Evolutionary conservation across 2,329 filamentous ascomycete species (phyloP), one percentile per base, ranked within the genome.

Genomic region (Aspergillus bombycis): DNA sequence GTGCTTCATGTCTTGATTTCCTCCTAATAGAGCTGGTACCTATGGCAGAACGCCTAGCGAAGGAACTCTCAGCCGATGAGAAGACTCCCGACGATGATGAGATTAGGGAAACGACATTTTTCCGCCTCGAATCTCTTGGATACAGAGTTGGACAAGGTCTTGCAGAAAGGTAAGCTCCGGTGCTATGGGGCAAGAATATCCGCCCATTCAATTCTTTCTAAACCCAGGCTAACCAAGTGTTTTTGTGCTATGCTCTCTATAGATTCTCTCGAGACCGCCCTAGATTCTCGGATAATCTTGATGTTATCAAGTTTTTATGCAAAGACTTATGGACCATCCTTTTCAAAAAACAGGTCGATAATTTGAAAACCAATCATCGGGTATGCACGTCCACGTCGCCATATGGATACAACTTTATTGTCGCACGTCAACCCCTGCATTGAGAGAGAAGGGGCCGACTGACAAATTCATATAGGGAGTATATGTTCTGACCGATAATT

Each of bases 291-390:
- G 93, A 97, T 71, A 94, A 94, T 4, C 87, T 99, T 48, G 95
- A 98, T 75, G 91, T 94, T 57, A 99, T 99, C 77, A 99, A 99
- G 78, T 98, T 99, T 75, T 84, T 99, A 57, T 99, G 95, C 86
- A 99, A 99, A 82, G 95, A 99, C 78, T 85, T 99, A 52, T 99
- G 95, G 95, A 93, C 89, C 38, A 84, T 98, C 23, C 87, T 97
- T 19, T 99, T 97, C 79, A 87, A 92, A 76, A 99, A 99, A 80
- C 96, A 98, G 78, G 92, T 99, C 74, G 95, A 99, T 79, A 99
- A 99, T 77, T 85, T 99, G 54, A 99, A 99, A 81, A 99, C 95
- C 10, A 99, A 99, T 75, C 95, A 99, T 77, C 85, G 95, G 71
- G 91, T 93, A 81, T 21, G 84, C 68, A 58, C 19, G 11, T 19